These are phyloP conservation scores for Fragaria ananassa DNA, from an alignment of 306 rosid species.

Conservation along the genomic window DNA sequence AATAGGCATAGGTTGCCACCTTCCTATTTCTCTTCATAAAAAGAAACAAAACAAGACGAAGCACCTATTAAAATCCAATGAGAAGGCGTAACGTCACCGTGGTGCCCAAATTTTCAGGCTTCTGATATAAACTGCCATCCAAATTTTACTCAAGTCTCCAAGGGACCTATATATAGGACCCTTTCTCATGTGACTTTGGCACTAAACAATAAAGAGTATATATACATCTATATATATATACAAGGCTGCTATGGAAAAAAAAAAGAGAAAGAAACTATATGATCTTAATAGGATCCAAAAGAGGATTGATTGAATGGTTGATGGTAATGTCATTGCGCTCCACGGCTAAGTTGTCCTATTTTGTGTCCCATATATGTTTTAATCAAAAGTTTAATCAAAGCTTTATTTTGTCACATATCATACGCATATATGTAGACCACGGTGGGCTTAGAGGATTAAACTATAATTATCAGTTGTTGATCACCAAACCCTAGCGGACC, in stretches of 20 bases:
- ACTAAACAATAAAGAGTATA: background rate
- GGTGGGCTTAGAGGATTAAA: slow-evolving; percentile 29
- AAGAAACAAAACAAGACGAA: slow-evolving; percentile 7
- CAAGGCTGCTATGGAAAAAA: background rate
- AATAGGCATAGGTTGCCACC: slow-evolving; percentile 16
- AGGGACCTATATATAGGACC: slow-evolving; percentile 10
- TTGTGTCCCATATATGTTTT: slow-evolving; percentile 29
- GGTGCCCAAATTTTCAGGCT: slow-evolving; percentile 36
- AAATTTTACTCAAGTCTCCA: slow-evolving; percentile 11
- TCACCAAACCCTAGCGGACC: slow-evolving; percentile 25
- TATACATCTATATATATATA: background rate
- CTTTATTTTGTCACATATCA: slow-evolving; percentile 35
- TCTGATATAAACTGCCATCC: slow-evolving; percentile 10
- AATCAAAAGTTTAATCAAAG: slow-evolving; percentile 13
- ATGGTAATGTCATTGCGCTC: slow-evolving; percentile 26
- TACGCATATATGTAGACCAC: background rate
- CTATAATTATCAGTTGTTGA: slow-evolving; percentile 25
- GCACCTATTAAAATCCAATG: slow-evolving; percentile 41
- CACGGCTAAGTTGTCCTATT: slow-evolving; percentile 32
- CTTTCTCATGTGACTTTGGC: slow-evolving; percentile 10
- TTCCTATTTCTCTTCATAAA: background rate
- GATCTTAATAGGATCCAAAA: background rate
- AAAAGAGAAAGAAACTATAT: background rate
- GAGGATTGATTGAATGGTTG: background rate
- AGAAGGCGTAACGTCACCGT: slow-evolving; percentile 28